Conservation (phyloP, 2,329 filamentous ascomycete species). For the Mollisia scopiformis region DNA sequence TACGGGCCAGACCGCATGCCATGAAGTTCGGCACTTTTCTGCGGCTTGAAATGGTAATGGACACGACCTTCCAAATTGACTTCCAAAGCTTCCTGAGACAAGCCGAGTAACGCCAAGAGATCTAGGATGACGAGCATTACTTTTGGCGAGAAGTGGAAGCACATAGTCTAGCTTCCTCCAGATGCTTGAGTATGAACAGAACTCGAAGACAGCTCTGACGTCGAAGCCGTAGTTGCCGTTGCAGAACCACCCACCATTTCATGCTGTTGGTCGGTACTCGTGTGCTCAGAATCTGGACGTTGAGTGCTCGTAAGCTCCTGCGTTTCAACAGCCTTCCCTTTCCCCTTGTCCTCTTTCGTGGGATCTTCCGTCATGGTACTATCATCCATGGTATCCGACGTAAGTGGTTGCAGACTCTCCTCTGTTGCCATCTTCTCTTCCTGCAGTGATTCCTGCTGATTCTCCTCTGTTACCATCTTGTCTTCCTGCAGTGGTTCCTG, state of each 20-base stretch:
- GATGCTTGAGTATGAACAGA: conserved; percentile 30
- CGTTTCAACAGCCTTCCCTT: conserved; percentile 17
- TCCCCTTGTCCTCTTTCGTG: conserved; percentile 7
- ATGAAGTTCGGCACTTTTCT: neutral
- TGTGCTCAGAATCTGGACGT: neutral
- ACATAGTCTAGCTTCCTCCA: conserved; percentile 15
- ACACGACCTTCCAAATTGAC: neutral
- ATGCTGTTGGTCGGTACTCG: conserved; percentile 3
- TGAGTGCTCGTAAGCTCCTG: neutral
- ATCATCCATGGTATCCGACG: neutral
- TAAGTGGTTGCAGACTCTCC: neutral
- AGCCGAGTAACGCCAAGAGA: neutral
- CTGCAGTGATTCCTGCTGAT: too few species aligned
- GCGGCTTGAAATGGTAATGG: neutral
- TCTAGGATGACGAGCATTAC: too few species aligned
- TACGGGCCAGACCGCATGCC: neutral
- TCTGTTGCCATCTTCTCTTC: neutral
- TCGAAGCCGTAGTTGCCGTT: conserved; percentile 22
- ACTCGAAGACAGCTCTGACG: conserved; percentile 27
- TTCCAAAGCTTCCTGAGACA: neutral
- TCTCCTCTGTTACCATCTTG: too few species aligned
- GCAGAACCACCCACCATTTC: conserved; percentile 24
- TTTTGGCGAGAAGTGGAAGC: too few species aligned
- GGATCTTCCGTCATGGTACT: neutral
- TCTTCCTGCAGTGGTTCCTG: neutral